phyloP scores from a whole-genome alignment of 331 rosid genomes.

The Quercus phellos region DNA sequence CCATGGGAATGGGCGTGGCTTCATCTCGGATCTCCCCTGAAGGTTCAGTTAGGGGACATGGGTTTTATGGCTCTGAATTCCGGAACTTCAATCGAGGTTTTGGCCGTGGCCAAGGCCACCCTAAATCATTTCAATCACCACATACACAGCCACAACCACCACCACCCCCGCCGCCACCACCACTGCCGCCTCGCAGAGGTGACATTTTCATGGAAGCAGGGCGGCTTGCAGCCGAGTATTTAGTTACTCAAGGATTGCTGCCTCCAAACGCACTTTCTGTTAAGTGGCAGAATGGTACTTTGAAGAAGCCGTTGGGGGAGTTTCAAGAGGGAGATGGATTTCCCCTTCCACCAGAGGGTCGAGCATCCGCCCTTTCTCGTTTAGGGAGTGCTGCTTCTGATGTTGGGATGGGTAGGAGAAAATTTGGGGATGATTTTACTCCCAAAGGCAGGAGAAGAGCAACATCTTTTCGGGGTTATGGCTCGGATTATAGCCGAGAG shows the following conservation, averaged over 20 bases:
- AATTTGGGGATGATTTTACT: slow-evolving; percentile 54
- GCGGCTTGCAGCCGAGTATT: slow-evolving; percentile 84
- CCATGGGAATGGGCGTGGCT: slow-evolving; percentile 35
- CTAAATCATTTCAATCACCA: slow-evolving; percentile 33
- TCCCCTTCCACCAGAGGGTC: slow-evolving; percentile 42
- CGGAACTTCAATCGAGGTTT: slow-evolving; percentile 36
- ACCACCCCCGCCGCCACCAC: slow-evolving; percentile 21
- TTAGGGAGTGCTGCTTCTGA: slow-evolving; percentile 46
- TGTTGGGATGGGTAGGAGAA: slow-evolving; percentile 45
- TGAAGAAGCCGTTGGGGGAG: slow-evolving; percentile 44
- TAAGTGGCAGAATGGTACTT: slow-evolving; percentile 43
- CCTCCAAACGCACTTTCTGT: slow-evolving; percentile 51
- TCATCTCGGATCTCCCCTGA: slow-evolving; percentile 42
- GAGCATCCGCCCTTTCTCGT: slow-evolving; percentile 63
- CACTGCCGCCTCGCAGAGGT: slow-evolving; percentile 33
- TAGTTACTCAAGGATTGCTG: slow-evolving; percentile 77
- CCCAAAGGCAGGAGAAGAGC: slow-evolving; percentile 55
- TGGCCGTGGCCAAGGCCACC: slow-evolving; percentile 40
- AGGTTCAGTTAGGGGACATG: slow-evolving; percentile 30
- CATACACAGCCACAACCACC: background rate
- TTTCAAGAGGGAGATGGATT: slow-evolving; percentile 26
- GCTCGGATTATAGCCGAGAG: slow-evolving; percentile 64
- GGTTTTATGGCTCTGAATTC: slow-evolving; percentile 31
- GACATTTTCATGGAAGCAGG: slow-evolving; percentile 89
- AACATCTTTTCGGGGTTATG: slow-evolving; percentile 36